Base-by-base conservation (phyloP, 768 basidiomycete genomes). In the Tricholoma furcatifolium region DNA sequence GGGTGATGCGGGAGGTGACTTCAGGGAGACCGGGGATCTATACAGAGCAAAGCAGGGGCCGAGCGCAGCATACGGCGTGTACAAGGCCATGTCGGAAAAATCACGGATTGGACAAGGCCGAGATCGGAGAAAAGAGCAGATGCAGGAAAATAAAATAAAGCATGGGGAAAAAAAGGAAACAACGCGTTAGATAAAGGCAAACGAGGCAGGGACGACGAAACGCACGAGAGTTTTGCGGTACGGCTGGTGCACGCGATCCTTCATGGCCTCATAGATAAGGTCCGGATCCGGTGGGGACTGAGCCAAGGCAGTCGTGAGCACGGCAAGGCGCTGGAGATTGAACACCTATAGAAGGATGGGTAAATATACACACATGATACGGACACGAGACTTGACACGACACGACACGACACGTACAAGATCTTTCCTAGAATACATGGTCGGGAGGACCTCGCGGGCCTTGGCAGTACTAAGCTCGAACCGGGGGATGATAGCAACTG, bases 241-340 rank as follows among this genome's bases (percentile, higher is more conserved):
- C 1, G 97, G 97, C 67, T 99, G 97, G 67, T 99, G 97, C 12
- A 99, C 81, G 47, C 91, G 85, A 71, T 99, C 97, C 65, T 98
- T 96, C 97, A 98, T 98, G 1, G 96, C 96, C 66, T 98, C 96
- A 69, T 96, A 98, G 53, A 98, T 98, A n/a, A 99, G 83, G 18
- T 86, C 90, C 0, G 97, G 85, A 66, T 99, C 93, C 1, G 95
- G 95, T 1, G 97, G 96, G 10, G 86, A 83, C 63, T 88, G 87
- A 3, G 84, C 88, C 10, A 99, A 81, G 1, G 97, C 95, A 2
- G 94, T 96, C 1, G 96, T 98, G 50, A 99, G 78, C 24, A 99
- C 97, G 0, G 96, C 97, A 12, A 99, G 75, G 18, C 97, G 84
- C 70, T 99, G 97, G 49, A 99, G 77, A 68, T 99, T 99, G 77